Evolutionary conservation across 1,139 yeast species (phyloP).

Genomic region (Blastobotrys petasosporus): DNA sequence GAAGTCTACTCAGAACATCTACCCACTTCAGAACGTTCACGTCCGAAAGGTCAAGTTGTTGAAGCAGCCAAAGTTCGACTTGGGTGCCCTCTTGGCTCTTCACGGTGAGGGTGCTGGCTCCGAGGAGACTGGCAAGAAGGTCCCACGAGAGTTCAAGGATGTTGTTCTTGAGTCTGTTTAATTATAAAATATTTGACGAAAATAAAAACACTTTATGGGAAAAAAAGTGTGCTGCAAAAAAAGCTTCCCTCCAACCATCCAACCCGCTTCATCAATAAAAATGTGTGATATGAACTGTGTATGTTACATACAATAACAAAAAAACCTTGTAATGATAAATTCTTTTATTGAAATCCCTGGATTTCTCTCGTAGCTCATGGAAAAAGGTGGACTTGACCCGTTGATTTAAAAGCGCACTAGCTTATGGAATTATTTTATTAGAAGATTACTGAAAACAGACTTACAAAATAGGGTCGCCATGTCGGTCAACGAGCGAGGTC

Average conservation of each 20-base stretch:
- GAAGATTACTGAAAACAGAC: no score
- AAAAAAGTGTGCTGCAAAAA: not conserved
- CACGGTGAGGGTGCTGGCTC: constrained; percentile 79
- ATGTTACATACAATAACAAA: no score
- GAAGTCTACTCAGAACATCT: constrained; percentile 76
- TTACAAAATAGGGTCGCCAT: constrained; percentile 11
- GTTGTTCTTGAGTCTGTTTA: constrained; percentile 82
- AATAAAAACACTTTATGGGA: not conserved
- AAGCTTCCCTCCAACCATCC: no score
- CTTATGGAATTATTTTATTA: no score
- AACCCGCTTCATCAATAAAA: no score
- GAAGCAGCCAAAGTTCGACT: constrained; percentile 88
- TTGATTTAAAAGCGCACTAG: no score
- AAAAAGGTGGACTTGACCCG: no score
- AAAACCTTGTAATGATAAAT: no score
- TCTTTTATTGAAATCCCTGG: no score
- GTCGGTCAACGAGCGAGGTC: constrained; percentile 15
- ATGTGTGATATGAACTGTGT: no score
- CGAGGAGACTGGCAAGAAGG: constrained; percentile 90
- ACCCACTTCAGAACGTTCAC: constrained; percentile 88
- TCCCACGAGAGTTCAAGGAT: constrained; percentile 81
- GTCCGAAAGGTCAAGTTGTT: constrained; percentile 87
- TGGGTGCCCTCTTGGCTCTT: constrained; percentile 80
- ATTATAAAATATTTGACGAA: constrained; percentile 1
- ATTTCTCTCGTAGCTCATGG: no score